Base-by-base conservation (phyloP, 2,329 filamentous ascomycete genomes). In the Xylaria sp. region DNA sequence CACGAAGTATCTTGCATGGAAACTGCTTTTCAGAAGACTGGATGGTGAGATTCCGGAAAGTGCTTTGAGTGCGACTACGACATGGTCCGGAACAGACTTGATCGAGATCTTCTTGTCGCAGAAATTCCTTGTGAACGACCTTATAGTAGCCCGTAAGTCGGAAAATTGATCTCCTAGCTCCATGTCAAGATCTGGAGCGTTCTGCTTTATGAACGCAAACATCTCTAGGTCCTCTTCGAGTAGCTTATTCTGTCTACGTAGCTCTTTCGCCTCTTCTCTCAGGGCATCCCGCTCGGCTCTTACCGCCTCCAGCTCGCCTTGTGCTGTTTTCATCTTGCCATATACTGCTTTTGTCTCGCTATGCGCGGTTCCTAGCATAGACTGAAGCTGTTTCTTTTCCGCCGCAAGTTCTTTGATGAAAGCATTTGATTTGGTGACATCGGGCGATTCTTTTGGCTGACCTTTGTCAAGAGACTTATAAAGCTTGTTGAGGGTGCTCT, bases 1-100 rank as follows among this genome's bases (percentile, higher is more conserved):
- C 8, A 57, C 25, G 5, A 65, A 54, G 20, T 56, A 62, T 25
- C 51, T 56, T 52, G 62, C 62, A 46, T 69, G 63, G 3, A 61
- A 9, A 1, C 23, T 1, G 28, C 63, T 69, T 9, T 10, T 41
- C n/a, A 69, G 66, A 20, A 65, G 5, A 12, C 20, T 7, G 2
- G 20, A 2, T 1, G 15, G 0, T 1, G 62, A 0, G 2, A 65
- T 5, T 0, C 31, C 34, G 6, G 56, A 51, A 2, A 69, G 5
- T 10, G 1, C 1, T 13, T 2, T 0, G 15, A 67, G 23, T 12
- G 1, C 34, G 1, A 0, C 2, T 13, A 12, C 54, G 7, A 67
- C 34, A 44, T 39, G 0, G 6, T 15, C 23, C 1, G 61, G 61
- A 15, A 68, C 39, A 2, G 13, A 10, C 12, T n/a, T 13, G 10